These are phyloP conservation scores for Fusarium proliferatum DNA, from an alignment of 2,329 filamentous ascomycete species.

Conservation along the genomic window DNA sequence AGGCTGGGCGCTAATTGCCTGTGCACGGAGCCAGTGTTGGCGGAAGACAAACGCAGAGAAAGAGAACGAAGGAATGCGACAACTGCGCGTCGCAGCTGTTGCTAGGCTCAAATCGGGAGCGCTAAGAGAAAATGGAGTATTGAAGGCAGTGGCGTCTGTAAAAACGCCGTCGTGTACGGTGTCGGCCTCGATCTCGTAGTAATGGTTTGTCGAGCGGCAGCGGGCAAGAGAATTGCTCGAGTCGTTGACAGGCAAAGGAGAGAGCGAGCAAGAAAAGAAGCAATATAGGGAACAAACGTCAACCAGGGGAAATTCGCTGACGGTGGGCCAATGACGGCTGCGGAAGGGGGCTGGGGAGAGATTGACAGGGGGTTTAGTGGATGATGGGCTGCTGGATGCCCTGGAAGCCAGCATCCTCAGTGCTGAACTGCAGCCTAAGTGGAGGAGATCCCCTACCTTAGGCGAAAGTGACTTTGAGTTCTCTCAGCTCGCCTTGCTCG, in stretches of 20 bases:
- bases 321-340: constrained; percentile 35
- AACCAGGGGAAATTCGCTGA: constrained; percentile 31
- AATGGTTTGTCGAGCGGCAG: constrained; percentile 27
- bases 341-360: constrained; percentile 12
- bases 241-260: constrained; percentile 41
- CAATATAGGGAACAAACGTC: constrained; percentile 26
- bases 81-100: constrained; percentile 11
- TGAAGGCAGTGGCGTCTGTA: not conserved
- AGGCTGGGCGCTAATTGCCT: constrained; percentile 21
- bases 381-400: constrained; percentile 31
- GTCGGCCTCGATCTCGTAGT: constrained; percentile 8
- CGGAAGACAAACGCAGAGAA: constrained; percentile 22
- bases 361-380: constrained; percentile 26
- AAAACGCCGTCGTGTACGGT: not conserved
- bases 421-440: constrained; percentile 5
- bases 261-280: constrained; percentile 32
- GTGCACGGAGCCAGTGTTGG: constrained; percentile 34
- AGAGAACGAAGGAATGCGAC: constrained; percentile 36
- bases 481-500: constrained; percentile 20
- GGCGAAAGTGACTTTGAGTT: not conserved
- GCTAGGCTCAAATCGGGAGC: constrained; percentile 21
- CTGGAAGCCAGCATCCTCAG: constrained; percentile 41
- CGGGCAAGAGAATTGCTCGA: constrained; percentile 35
- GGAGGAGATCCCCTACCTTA: not conserved
- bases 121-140: constrained; percentile 1